A percentile compares a stretch with the other conserved stretches of the same genome.
phyloP scores from a whole-genome alignment of 2,329 filamentous ascomycete genomes.

The Tolypocladium paradoxum region DNA sequence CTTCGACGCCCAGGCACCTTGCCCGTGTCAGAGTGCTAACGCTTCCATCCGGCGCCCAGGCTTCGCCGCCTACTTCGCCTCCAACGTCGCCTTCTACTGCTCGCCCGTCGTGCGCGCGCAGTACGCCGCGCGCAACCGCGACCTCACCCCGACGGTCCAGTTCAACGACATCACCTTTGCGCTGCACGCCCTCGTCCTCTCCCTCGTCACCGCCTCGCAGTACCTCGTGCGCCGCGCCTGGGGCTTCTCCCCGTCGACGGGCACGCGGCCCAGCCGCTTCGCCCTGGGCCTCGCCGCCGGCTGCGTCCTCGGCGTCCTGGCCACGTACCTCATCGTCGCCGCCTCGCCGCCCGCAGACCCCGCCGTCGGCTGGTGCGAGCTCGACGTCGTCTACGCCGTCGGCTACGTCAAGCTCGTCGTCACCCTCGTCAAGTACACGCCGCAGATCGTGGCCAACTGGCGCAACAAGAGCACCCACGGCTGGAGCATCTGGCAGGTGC shows the following conservation, averaged over 20 bases:
- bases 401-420: conserved; percentile 84
- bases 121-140: conserved; percentile 70
- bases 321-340: conserved; percentile 36
- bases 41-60: conserved; percentile 33
- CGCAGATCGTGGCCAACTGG: conserved; percentile 75
- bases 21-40: no score
- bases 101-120: conserved; percentile 67
- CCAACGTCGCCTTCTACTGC: conserved; percentile 66
- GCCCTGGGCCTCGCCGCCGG: conserved; percentile 63
- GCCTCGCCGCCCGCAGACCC: conserved; percentile 21
- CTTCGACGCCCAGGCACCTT: no score
- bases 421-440: conserved; percentile 86
- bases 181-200: conserved; percentile 65
- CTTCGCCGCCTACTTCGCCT: conserved; percentile 66
- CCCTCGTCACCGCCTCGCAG: conserved; percentile 64
- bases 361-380: conserved; percentile 43
- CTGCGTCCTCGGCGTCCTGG: conserved; percentile 49
- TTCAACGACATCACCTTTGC: conserved; percentile 89
- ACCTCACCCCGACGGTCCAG: conserved; percentile 71
- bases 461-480: conserved; percentile 75
- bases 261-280: conserved; percentile 44
- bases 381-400: conserved; percentile 56
- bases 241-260: conserved; percentile 56
- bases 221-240: conserved; percentile 61
- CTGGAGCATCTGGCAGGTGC: conserved; percentile 77